Evolutionary conservation across 2,329 filamentous ascomycete genomes (phyloP), one percentile per base, ranked within the genome.

Genomic region (Exophiala xenobiotica): DNA sequence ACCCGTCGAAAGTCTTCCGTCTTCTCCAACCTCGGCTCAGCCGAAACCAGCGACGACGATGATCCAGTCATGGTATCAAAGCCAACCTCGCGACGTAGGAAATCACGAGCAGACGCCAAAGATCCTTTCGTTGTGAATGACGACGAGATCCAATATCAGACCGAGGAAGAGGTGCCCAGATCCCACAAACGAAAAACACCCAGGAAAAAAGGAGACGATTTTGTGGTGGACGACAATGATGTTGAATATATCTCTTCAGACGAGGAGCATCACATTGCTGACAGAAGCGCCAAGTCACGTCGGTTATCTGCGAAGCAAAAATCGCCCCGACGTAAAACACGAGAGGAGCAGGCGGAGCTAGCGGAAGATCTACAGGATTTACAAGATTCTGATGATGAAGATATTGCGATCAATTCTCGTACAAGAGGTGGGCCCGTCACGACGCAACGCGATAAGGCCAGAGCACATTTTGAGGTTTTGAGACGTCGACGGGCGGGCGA

Each of bases 341-440:
- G 45, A 16, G 65, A 72, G 52, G 68, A 70, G 46, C 61, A 65
- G 42, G 62, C 70, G 16, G 74, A 77, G 53, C 53, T 76, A 1
- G 66, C 72, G 29, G 73, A 74, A 44, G 74, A 77, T 54, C 59
- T 76, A 3, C 64, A 68, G 44, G 71, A 73, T 51, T 65, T 77
- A 3, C 67, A 69, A 39, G 71, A 74, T 52, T 75, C 74, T 44
- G 68, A 70, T 70, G 29, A 51, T 49, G 67, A 61, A 59, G 42
- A 14, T 45, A 12, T 16, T 49, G 69, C 67, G 31, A 63, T 69
- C 3, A 70, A 65, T 27, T 65, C 64, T 6, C 67, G 73, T 22
- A 76, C 74, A 18, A 67, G 74, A 44, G 72, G 72, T 7, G 64
- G 63, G 5, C 55, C 64, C 2, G 67, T 68, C 9, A 67, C 68